Evolutionary conservation across 2,329 filamentous ascomycete species (phyloP), one percentile per base, ranked within the genome.

Genomic region (Paracoccidioides lutzii): DNA sequence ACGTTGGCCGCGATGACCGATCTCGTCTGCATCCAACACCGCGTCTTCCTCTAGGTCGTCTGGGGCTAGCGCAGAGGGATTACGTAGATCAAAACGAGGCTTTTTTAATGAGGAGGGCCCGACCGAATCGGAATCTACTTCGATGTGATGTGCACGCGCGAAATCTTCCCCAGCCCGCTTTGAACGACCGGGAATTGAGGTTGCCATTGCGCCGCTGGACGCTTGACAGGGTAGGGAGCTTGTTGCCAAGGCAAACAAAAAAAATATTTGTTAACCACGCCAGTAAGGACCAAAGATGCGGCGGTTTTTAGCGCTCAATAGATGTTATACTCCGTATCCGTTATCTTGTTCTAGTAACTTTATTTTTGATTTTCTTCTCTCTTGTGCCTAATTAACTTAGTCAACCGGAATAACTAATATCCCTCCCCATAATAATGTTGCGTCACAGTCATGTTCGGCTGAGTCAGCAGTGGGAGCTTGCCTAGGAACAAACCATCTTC

Each of bases 21-120:
- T 96, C 42, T 96, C 90, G 67, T 97, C 93, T 28, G 90, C 89
- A 52, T 95, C 88, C 7, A 98, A 80, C 33, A 91, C 80, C 0
- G 82, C 81, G 40, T 60, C 57, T 63, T 90, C 82, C 60, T 88
- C 85, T 2, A 81, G 80, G 1, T 83, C 86, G 67, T 94, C 89
- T 1, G 90, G 84, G 1, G 89, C 91, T 4, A 98, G 81, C 0
- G 88, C 90, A 14, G 90, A 95, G 3, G 93, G 93, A 68, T 98
- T 97, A 61, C 93, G 88, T 54, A 93, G 77, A 70, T 98, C 93
- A 72, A 98, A 98, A 66, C 88, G 89, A 57, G 89, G 86, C 67
- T 90, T 90, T 69, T 94, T 94, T 53, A 76, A 69, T 2, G 76
- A 71, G 1, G 68, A 67, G 35, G 78, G 74, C 51, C 78, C 76